These are phyloP conservation scores for Triticum timopheevii DNA, from an alignment of 176 grass and related monocot genomes.

Conservation along the genomic window DNA sequence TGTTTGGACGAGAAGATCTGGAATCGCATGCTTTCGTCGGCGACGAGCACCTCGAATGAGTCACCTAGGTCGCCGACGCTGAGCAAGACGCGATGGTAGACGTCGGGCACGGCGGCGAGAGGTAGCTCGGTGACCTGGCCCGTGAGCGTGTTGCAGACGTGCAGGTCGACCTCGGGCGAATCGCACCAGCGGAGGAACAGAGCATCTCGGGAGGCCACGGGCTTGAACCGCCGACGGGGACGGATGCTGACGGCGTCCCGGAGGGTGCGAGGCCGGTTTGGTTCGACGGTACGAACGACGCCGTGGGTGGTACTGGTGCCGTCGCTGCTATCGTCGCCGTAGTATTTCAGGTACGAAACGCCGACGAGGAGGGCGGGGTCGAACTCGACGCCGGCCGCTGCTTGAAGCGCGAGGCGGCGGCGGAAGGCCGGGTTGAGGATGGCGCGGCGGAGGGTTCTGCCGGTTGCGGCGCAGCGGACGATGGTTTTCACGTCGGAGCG, in stretches of 20 bases:
- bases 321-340: no score
- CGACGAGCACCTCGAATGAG: background rate
- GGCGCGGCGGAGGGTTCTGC: background rate
- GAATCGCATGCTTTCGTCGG: background rate
- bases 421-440: background rate
- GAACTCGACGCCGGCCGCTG: background rate
- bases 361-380: background rate
- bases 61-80: background rate
- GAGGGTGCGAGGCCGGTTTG: background rate
- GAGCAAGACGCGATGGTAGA: background rate
- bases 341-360: background rate
- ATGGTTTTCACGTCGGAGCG: background rate
- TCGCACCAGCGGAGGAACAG: background rate
- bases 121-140: background rate
- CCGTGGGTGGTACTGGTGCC: background rate
- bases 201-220: background rate
- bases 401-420: background rate
- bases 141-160: slow-evolving; percentile 9
- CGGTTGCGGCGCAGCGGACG: background rate
- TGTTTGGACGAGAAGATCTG: background rate
- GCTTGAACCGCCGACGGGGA: background rate
- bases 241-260: background rate
- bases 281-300: background rate
- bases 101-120: background rate
- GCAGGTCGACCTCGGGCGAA: background rate